Evolutionary conservation across 192 early-diverging fungal species (phyloP).

Genomic region (Entomortierella beljakovae): DNA sequence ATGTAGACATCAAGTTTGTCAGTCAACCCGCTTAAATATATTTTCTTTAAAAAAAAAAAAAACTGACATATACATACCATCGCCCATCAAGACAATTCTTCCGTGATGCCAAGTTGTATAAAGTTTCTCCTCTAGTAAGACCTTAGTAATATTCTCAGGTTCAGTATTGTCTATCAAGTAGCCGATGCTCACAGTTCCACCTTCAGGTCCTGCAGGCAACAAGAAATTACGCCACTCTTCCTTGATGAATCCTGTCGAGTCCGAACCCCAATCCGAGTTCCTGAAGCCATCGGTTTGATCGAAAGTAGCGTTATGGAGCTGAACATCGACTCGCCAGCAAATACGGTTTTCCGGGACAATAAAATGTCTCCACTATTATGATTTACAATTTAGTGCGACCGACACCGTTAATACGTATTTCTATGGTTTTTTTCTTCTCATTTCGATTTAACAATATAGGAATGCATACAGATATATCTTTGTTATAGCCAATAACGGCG

Average conservation of each 20-base stretch:
- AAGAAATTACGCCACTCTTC: slow-evolving; percentile 7
- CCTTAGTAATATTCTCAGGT: slow-evolving; percentile 8
- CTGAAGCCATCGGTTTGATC: slow-evolving; percentile 23
- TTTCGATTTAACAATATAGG: not conserved
- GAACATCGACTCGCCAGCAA: slow-evolving; percentile 15
- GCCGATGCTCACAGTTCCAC: slow-evolving; percentile 15
- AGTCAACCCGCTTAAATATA: too few species aligned
- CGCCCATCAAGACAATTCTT: slow-evolving; percentile 26
- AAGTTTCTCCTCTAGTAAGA: slow-evolving; percentile 22
- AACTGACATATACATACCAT: too few species aligned
- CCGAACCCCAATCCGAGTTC: slow-evolving; percentile 17
- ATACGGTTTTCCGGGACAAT: slow-evolving; percentile 7
- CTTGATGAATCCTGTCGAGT: slow-evolving; percentile 2
- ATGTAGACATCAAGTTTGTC: too few species aligned
- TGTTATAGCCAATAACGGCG: too few species aligned
- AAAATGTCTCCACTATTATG: slow-evolving; percentile 18
- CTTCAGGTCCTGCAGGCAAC: not conserved
- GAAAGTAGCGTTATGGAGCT: slow-evolving; percentile 9
- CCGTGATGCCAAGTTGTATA: slow-evolving; percentile 23
- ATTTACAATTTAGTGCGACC: too few species aligned
- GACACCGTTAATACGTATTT: too few species aligned
- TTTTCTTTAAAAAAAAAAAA: too few species aligned
- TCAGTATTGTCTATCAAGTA: slow-evolving; percentile 22
- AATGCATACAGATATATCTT: not conserved
- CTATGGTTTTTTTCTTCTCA: too few species aligned